Percentiles rank a stretch among this genome's conserved stretches.
Conservation (phyloP, 2,329 filamentous ascomycete genomes). For the Emergomyces orientalis region DNA sequence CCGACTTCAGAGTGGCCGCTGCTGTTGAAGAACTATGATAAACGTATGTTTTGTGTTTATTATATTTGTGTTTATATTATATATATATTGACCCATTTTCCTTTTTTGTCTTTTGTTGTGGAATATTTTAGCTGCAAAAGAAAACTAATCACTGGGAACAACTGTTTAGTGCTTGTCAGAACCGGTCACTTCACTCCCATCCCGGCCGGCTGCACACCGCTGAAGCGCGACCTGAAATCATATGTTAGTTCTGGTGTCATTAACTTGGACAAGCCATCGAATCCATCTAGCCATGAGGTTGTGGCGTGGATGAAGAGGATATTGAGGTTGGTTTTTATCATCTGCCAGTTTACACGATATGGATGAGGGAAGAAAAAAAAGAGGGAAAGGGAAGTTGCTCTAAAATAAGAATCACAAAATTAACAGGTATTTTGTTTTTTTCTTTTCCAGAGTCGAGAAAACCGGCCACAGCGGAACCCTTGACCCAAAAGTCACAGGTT, state of each 20-base stretch:
- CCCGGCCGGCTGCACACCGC: constrained; percentile 78
- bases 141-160: constrained; percentile 8
- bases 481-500: constrained; percentile 95
- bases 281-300: constrained; percentile 96
- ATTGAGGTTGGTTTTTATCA: constrained; percentile 54
- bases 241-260: constrained; percentile 97
- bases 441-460: constrained; percentile 64
- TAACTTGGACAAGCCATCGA: constrained; percentile 95
- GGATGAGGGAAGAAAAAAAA: constrained; percentile 4
- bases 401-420: constrained; percentile 8
- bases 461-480: constrained; percentile 97
- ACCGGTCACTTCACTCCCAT: constrained; percentile 97
- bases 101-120: not conserved
- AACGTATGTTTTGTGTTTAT: constrained; percentile 63
- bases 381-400: not conserved
- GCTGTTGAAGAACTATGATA: constrained; percentile 91
- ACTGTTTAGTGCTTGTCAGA: constrained; percentile 65
- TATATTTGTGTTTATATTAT: constrained; percentile 21
- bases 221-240: constrained; percentile 90
- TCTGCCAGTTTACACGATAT: not conserved
- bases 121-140: not conserved
- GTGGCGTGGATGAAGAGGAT: constrained; percentile 99
- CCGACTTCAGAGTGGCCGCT: constrained; percentile 89
- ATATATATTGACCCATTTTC: not conserved
- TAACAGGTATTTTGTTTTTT: constrained; percentile 7